Base-by-base conservation (phyloP, 2,329 filamentous ascomycete species). In the Calonectria hongkongensis region DNA sequence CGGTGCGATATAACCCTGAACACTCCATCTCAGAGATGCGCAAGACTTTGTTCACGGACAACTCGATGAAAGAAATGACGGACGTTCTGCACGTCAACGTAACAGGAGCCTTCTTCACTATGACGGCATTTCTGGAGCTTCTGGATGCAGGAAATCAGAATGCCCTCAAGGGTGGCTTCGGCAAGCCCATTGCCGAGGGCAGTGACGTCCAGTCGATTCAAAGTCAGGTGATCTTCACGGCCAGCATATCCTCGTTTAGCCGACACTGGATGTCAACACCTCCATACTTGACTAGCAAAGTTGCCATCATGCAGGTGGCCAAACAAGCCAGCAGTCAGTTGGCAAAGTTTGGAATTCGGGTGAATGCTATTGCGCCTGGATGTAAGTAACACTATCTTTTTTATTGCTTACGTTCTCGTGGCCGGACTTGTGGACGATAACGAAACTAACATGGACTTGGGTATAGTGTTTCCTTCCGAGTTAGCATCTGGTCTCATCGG, bases 111-210 rank as follows among this genome's bases (percentile, higher is more conserved):
- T 58, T 58, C 54, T 58, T 58, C 16, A 58, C 54, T 9, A 58
- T 58, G 54, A 16, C 54, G 13, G 54, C 54, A 0, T 58, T 58
- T 21, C n/a, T 58, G 33, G 54, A 58, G n/a, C 54, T 58, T 13
- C n/a, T 58, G 54, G 30, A 58, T 25, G 54, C 30, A 8, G 54
- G 54, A 39, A 58, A 58, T 13, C 39, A 58, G n/a, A 58, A 58
- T 4, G 54, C 54, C 5, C n/a, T 58, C 2, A 13, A 18, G 16
- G 54, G 54, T 25, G 54, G 54, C 12, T 58, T 58, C n/a, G 54
- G 54, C 4, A 39, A 58, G 30, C 54, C 54, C 3, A 25, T 58
- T 25, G n/a, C 4, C 3, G n/a, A 58, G 15, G 54, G 30, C n/a
- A 39, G 54, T 8, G 18, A 58, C 4, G 54, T 25, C 9, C 54